Conservation (phyloP, 2,329 filamentous ascomycete genomes). For the Scleromitrula shiraiana region DNA sequence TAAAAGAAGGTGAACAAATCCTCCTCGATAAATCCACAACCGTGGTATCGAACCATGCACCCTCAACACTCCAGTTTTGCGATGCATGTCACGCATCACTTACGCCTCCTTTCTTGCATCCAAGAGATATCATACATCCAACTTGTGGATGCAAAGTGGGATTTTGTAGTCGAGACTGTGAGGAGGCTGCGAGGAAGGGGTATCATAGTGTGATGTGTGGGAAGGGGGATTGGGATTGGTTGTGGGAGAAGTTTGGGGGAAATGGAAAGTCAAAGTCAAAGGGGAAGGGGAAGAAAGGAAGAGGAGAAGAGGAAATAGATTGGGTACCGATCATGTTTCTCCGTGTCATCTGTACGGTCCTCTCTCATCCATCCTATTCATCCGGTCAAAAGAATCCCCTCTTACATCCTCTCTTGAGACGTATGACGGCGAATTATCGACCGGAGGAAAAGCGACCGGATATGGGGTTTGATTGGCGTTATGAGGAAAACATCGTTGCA, state of each 20-base stretch:
- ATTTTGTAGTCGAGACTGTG: constrained; percentile 22
- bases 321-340: constrained; percentile 20
- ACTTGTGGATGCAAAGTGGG: constrained; percentile 18
- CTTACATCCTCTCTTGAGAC: constrained; percentile 17
- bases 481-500: constrained; percentile 20
- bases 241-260: too few species aligned
- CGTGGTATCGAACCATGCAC: constrained; percentile 12
- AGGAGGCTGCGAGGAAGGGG: constrained; percentile 13
- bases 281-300: too few species aligned
- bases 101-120: constrained; percentile 9
- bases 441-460: constrained; percentile 1
- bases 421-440: constrained; percentile 23
- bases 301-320: background rate
- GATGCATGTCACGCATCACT: constrained; percentile 23
- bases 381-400: constrained; percentile 15
- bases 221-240: constrained; percentile 19
- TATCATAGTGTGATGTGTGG: constrained; percentile 24
- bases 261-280: too few species aligned
- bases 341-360: constrained; percentile 18
- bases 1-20: constrained; percentile 18
- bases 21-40: constrained; percentile 19
- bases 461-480: constrained; percentile 15
- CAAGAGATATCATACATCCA: constrained; percentile 2
- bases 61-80: constrained; percentile 16
- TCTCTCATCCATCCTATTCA: constrained; percentile 7